Percentiles rank a stretch among this genome's conserved stretches.
These are phyloP conservation scores for Plectosphaerella cucumerina DNA, from an alignment of 2,329 filamentous ascomycete genomes.

Conservation along the genomic window DNA sequence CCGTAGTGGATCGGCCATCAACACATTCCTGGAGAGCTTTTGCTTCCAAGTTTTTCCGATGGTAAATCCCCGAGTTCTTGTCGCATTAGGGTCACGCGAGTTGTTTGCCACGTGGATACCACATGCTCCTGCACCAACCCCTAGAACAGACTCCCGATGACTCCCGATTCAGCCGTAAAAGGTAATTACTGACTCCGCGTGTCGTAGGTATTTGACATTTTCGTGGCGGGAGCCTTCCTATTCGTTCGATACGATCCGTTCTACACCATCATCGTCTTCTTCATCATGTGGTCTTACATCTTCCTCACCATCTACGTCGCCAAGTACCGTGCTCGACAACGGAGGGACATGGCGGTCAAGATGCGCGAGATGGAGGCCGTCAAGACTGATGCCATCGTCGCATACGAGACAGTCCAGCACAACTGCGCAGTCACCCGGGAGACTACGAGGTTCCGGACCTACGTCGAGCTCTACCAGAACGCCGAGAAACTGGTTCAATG, in stretches of 20 bases:
- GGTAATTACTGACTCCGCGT: too few species aligned
- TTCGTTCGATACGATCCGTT: slow-evolving; percentile 41
- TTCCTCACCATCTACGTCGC: slow-evolving; percentile 48
- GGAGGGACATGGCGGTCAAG: slow-evolving; percentile 38
- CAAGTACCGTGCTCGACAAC: slow-evolving; percentile 36
- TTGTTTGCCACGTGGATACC: too few species aligned
- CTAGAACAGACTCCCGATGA: too few species aligned
- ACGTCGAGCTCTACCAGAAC: slow-evolving; percentile 52
- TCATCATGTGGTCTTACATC: slow-evolving; percentile 45
- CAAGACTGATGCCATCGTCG: slow-evolving; percentile 44
- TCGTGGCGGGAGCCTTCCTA: slow-evolving; percentile 42
- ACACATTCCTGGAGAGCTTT: slow-evolving; percentile 44
- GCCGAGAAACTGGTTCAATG: slow-evolving; percentile 53
- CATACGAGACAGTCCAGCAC: slow-evolving; percentile 57
- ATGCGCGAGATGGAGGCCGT: slow-evolving; percentile 44
- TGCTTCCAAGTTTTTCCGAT: slow-evolving; percentile 46
- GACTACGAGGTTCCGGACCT: slow-evolving; percentile 50
- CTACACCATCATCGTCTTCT: slow-evolving; percentile 43
- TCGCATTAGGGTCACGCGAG: too few species aligned
- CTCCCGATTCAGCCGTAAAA: too few species aligned
- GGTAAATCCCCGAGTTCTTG: slow-evolving; percentile 13
- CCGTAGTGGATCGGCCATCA: slow-evolving; percentile 35
- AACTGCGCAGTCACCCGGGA: slow-evolving; percentile 59
- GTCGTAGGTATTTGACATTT: slow-evolving; percentile 34
- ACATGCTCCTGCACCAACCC: too few species aligned